Evolutionary conservation across 2,329 filamentous ascomycete genomes (phyloP), one percentile per base, ranked within the genome.

Genomic region (Septoria linicola): DNA sequence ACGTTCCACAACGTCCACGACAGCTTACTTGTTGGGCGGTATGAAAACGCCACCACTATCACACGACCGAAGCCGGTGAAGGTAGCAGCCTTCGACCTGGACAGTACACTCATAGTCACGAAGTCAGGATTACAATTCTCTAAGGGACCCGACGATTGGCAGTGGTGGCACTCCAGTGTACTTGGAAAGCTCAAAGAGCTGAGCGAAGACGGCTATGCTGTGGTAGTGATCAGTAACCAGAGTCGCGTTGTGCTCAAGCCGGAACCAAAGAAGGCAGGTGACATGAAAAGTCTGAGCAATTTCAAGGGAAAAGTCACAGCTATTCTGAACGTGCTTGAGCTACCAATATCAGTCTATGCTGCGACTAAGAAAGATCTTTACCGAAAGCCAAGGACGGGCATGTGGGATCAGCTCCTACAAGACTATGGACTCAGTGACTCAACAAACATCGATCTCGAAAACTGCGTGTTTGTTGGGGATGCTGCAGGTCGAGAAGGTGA

Each of bases 141-240:
- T 2, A 79, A 79, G 44, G 81, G 83, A 58, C 80, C 84, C 0
- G 75, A 76, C 3, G 92, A 97, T 67, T 99, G 93, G 93, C 89
- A 88, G 68, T 99, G 93, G 93, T 97, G 90, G 89, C 75, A 95
- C 67, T 62, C 72, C 11, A 77, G 72, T 14, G 87, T 97, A 0
- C 89, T 89, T 1, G 71, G 69, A 0, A 81, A 74, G 45, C 69
- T 99, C 14, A 81, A 79, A 58, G 74, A 83, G 53, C 75, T 97
- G 1, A 80, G 89, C 63, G 74, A 81, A 8, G 80, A 93, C 59
- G 89, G 87, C 23, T 95, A 88, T 69, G 80, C 80, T 39, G 72
- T 97, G 10, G 80, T 89, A 14, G 81, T 97, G 41, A 72, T 99
- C 42, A 95, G 88, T 56, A 99, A 99, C 68, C 93, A 99, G 70